Evolutionary conservation across 805 yeast genomes (phyloP), one percentile per base, ranked within the genome.

Genomic region (Priceomyces fermenticarens): DNA sequence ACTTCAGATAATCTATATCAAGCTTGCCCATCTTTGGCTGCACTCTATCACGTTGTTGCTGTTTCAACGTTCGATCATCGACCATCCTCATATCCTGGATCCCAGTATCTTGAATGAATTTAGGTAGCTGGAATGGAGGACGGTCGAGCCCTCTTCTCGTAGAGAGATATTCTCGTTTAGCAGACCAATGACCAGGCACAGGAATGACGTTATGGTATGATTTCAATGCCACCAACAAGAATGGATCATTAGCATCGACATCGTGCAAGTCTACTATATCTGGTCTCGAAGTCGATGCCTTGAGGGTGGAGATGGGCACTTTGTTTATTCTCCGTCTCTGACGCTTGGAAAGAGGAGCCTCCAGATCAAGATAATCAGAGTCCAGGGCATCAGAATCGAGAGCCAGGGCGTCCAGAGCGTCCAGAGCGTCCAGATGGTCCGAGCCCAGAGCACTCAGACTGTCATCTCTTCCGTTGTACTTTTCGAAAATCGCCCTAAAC

Each of bases 11-110:
- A 60, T 91, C 97, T 16, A 93, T 76, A 57, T 91, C 98, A 15
- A 91, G 60, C 39, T 81, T 72, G 1, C 95, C 95, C 80, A 88
- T 71, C 57, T 87, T 88, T 0, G 97, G 97, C 58, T 88, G 97
- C 0, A 89, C 95, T 38, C 85, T 72, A 42, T 86, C 91, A 46
- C 97, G 73, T 58, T 83, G 83, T 54, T 77, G 73, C 53, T 86
- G 93, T 55, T 85, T 81, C 49, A 88, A 57, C 1, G 81, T 72
- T 10, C 76, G 65, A 13, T 76, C 81, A 33, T 81, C 81, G 2
- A 81, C 78, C 41, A 80, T 78, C 57, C 97, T 76, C 95, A 91
- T 85, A 41, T 86, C 89, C 47, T 80, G 76, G 20, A 91, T 89
- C 2, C 96, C 96, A 0, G 97, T 90, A 39, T 80, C 87, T 30